Evolutionary conservation across 805 yeast species (phyloP), one percentile per base, ranked within the genome.

Genomic region (Candida namnaoensis): DNA sequence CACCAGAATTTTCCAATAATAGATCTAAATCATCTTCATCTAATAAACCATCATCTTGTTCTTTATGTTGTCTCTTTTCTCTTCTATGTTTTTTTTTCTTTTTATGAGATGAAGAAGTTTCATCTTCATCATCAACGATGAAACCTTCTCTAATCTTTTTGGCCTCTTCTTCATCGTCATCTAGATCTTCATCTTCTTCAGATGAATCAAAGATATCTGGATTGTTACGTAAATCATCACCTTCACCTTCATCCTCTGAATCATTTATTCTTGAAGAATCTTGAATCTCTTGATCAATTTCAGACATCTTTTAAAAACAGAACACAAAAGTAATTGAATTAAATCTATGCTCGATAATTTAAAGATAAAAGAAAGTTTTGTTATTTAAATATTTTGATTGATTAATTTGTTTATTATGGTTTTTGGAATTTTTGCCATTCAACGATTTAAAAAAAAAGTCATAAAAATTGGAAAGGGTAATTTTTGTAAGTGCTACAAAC

Each of bases 1-100:
- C 82, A 34, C 97, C 97, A 0, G 93, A 77, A 59, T 88, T 90
- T 63, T 90, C 98, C 76, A 88, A 74, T 43, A 93, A 70, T 37
- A 93, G 73, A 50, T 91, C 98, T 53, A 93, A 72, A 61, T 93
- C 99, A 64, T 93, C 99, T 61, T 91, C 96, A 56, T 93, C 97
- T 40, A 93, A 71, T 40, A 78, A 83, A 48, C 80, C 88, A 48
- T 74, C 83, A 37, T 74, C 74, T 35, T 71, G 76, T 8, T 68
- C 69, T 59, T 56, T 67, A 58, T 56, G 69, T 59, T 62, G 67
- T 64, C 59, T 66, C 19, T 19, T 19, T 62, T 60, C 62, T 35
- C 52, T 55, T 44, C 66, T 64, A 51, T 67, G 68, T 51, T 50
- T 38, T 47, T 60, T 56, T 47, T 63, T 61, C 54, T 66, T 55